A percentile compares a stretch with the other conserved stretches of the same genome.
These are phyloP conservation scores for Larix kaempferi DNA, from an alignment of 75 land plant genomes.

Conservation along the genomic window DNA sequence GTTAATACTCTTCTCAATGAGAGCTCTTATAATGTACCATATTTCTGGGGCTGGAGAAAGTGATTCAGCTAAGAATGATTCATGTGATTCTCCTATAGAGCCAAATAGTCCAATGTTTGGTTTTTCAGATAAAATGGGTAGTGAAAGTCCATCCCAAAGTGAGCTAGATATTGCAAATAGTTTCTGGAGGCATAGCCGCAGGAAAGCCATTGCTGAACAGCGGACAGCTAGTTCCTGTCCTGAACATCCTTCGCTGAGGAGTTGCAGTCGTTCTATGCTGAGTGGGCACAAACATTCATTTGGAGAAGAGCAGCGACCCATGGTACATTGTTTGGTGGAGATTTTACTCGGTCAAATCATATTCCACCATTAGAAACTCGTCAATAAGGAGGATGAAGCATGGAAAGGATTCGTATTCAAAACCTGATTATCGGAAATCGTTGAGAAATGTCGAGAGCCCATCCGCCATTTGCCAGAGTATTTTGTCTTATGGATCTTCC, in stretches of 20 bases:
- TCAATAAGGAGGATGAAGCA: constrained; percentile 67
- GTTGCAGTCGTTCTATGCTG: too few species aligned
- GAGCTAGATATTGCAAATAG: constrained; percentile 70
- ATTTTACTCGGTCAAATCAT: constrained; percentile 45
- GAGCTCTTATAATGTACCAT: constrained; percentile 75
- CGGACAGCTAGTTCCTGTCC: constrained; percentile 64
- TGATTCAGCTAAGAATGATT: constrained; percentile 84
- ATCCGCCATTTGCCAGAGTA: too few species aligned
- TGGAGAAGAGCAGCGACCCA: constrained; percentile 6
- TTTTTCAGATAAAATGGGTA: constrained; percentile 46
- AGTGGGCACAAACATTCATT: too few species aligned
- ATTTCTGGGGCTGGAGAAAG: constrained; percentile 69
- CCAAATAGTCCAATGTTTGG: constrained; percentile 75
- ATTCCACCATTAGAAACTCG: constrained; percentile 51
- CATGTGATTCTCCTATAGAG: constrained; percentile 79
- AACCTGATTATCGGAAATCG: too few species aligned
- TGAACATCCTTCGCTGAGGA: too few species aligned
- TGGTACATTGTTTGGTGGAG: constrained; percentile 12
- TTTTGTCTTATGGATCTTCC: too few species aligned
- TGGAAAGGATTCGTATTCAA: too few species aligned
- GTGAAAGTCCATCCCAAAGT: constrained; percentile 61
- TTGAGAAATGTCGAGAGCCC: too few species aligned
- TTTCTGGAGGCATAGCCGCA: constrained; percentile 61
- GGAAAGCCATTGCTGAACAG: constrained; percentile 60
- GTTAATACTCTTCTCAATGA: constrained; percentile 73